Evolutionary conservation across 192 early-diverging fungal genomes (phyloP), one percentile per base, ranked within the genome.

Genomic region (Gonapodya sp.): DNA sequence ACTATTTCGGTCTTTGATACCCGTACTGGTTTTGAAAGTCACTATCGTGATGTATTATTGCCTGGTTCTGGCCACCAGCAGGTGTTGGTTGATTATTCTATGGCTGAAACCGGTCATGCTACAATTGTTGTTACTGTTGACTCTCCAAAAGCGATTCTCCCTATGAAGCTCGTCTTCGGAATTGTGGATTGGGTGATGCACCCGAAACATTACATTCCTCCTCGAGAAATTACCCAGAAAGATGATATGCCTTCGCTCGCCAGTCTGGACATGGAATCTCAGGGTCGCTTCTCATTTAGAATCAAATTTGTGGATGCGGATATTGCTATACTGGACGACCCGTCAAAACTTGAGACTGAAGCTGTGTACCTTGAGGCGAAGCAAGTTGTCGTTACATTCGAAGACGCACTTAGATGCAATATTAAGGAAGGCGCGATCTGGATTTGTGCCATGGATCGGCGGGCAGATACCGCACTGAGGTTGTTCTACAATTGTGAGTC

Each of bases 391-490:
- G 84, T 97, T 37, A 89, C 92, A 1, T 94, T 95, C 79, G 93
- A 96, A 82, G 87, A 91, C 18, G 87, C 94, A 35, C 91, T 92
- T 80, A 93, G 91, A 0, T 75, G 95, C 2, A 93, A 89, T 31
- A 86, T 95, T 73, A 88, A 96, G 36, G 92, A 94, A 80, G 88
- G 96, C 46, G 94, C 95, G 37, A 95, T 98, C 89, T 94, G 93
- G 36, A 87, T 99, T 18, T 98, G 96, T 88, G 89, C 89, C 8
- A 94, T 98, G 91, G 93, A 95, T 82, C 92, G 90, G 75, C 87
- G 94, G 14, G 87, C 92, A 2, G 92, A 94, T 36, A 95, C 96
- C 0, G 87, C 87, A 1, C 83, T 97, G 31, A 90, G 92, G 1
- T 94, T 98, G 73, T 94, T 99, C 82, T 94, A 98, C 81, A 94